Evolutionary conservation across 2,329 filamentous ascomycete species (phyloP), one percentile per base, ranked within the genome.

Genomic region (Xylariaceae sp.): DNA sequence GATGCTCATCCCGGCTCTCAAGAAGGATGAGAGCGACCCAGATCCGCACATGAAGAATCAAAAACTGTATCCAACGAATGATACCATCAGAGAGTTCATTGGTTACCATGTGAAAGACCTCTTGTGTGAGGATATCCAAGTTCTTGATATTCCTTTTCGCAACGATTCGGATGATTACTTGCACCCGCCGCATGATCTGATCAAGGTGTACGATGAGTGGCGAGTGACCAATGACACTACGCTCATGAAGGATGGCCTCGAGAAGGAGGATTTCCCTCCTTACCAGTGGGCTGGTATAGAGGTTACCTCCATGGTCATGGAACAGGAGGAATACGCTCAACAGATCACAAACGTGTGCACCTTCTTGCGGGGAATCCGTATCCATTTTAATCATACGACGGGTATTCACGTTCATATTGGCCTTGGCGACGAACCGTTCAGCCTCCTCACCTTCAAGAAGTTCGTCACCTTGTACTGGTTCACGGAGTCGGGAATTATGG

Each of bases 321-420:
- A 35, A 5, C 17, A 48, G 0, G 53, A 65, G 30, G 51, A 67
- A 3, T 55, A 64, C 37, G 42, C n/a, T 1, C 18, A 56, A 35
- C 58, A 63, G 17, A 62, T 70, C 42, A 48, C 52, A 17, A 53
- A 62, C 8, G 56, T 69, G 4, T 69, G 66, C 51, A 59, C 58
- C 9, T 62, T 60, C 7, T 59, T 71, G 30, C 62, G 64, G 15
- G 34, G 39, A 1, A n/a, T 49, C 0, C 64, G 68, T 4, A 61
- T 68, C 9, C 62, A 67, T 34, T 54, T 71, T 3, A 70, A 70
- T 35, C n/a, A 61, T 2, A 62, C 62, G 1, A 63, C 67, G 0
- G 52, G 60, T 3, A 55, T 70, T 4, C 68, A 70, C 23, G 63
- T 70, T 10, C 69, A 71, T 44, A 62, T 71, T 6, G 69, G 69